Evolutionary conservation across 116 monocot species (phyloP), one percentile per base, ranked within the genome.

Genomic region (Iris pallida): DNA sequence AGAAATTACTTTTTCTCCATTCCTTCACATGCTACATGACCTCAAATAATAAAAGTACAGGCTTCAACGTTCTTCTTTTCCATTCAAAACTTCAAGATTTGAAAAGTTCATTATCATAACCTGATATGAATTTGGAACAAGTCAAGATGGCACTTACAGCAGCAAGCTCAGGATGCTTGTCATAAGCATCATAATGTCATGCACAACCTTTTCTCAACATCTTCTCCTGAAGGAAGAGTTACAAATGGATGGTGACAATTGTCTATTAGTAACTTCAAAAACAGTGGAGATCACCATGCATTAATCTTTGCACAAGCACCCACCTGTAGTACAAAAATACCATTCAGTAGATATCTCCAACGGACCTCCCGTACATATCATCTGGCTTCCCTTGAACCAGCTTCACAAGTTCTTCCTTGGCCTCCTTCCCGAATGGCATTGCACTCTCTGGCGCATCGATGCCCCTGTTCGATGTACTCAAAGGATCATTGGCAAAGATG

Each of bases 361-460:
- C 92, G 46, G 68, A 71, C 0, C 96, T 75, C 20, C 89, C 82
- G 58, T 92, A 97, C 40, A 68, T 73, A 53, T 97, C 92, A 44
- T 80, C 83, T 3, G 68, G 45, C 57, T 92, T 92, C 15, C 89
- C 97, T 61, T 90, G 79, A 7, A 98, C 75, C 47, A 98, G 62
- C 53, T 83, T 87, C 59, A 74, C 52, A 20, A 92, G 51, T 20
- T 75, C 87, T 53, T 89, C 92, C 60, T 90, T 92, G 0, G 97
- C 89, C 77, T 97, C 92, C 64, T 83, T 82, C 44, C 97, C 97
- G 61, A 79, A 92, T 4, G 97, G 90, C 97, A 90, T 92, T 5
- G 75, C 48, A 60, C 75, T 85, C 80, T 97, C 90, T 30, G 97
- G 97, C 10, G 92, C 85, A 70, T 97, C 97, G 47, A 92, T 97